Percentiles rank a stretch among this genome's conserved stretches.
phyloP scores from a whole-genome alignment of 2,329 filamentous ascomycete genomes.

The Lasiodiplodia gonubiensis region DNA sequence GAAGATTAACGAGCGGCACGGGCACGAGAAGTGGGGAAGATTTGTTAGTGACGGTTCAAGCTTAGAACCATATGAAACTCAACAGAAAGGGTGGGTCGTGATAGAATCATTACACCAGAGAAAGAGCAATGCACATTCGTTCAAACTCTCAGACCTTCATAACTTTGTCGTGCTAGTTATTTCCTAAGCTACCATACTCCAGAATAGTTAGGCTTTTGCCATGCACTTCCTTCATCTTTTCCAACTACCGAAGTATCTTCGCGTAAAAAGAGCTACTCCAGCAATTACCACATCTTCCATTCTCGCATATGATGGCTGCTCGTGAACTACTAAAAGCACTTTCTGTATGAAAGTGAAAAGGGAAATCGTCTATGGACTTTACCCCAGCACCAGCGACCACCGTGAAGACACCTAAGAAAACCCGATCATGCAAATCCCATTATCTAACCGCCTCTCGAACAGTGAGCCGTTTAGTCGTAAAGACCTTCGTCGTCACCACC shows the following conservation, averaged over 20 bases:
- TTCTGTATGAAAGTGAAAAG: constrained; percentile 19
- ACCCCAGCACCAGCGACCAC: constrained; percentile 24
- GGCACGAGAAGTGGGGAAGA: not conserved
- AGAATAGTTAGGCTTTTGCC: constrained; percentile 9
- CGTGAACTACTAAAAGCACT: constrained; percentile 24
- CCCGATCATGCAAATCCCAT: constrained; percentile 26
- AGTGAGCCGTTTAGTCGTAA: constrained; percentile 71
- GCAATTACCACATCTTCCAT: constrained; percentile 10
- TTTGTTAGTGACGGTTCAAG: not conserved
- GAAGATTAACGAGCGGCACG: not conserved
- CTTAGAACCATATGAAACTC: not conserved
- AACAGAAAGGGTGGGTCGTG: not conserved
- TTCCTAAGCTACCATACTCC: constrained; percentile 20
- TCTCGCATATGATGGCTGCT: constrained; percentile 3
- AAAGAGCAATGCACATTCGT: not conserved
- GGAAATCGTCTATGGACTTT: constrained; percentile 25
- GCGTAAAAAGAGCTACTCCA: not conserved
- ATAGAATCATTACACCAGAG: not conserved
- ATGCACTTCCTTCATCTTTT: constrained; percentile 4
- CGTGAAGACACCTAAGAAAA: constrained; percentile 25
- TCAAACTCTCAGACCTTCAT: not conserved
- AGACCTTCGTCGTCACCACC: constrained; percentile 95
- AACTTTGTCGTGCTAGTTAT: constrained; percentile 19
- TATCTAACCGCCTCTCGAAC: constrained; percentile 23
- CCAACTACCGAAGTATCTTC: constrained; percentile 17